Evolutionary conservation across 768 basidiomycete species (phyloP).

Genomic region (Panaeolus cyanescens): DNA sequence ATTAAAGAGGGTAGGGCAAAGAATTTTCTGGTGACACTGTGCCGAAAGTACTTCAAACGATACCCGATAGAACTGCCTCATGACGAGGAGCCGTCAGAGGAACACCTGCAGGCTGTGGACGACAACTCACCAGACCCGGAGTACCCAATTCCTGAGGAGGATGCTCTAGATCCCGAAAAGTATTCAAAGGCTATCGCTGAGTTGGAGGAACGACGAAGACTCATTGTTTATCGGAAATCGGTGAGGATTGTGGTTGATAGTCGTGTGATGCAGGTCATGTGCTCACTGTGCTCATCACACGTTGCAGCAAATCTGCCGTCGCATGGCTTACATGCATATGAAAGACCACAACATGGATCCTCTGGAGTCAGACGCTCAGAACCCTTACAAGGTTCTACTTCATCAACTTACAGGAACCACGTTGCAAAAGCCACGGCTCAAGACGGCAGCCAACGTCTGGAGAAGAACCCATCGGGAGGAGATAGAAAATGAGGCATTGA

Average conservation of each 20-base stretch:
- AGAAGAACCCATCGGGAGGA: background rate
- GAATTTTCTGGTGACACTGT: background rate
- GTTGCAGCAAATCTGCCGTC: constrained; percentile 17
- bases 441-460: constrained; percentile 9
- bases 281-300: background rate
- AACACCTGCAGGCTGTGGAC: background rate
- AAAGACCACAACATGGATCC: constrained; percentile 8
- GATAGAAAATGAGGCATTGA: constrained; percentile 4
- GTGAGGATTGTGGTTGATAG: background rate
- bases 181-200: background rate
- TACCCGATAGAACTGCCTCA: constrained; percentile 6
- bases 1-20: background rate
- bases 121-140: constrained; percentile 7
- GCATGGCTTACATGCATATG: constrained; percentile 16
- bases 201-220: background rate
- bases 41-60: constrained; percentile 1
- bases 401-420: background rate
- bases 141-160: background rate
- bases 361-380: constrained; percentile 5
- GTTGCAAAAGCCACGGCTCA: background rate
- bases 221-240: background rate
- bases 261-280: background rate
- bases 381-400: constrained; percentile 4
- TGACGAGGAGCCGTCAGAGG: constrained; percentile 1
- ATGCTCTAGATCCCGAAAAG: background rate